Base-by-base conservation (phyloP, 2,329 filamentous ascomycete genomes). In the Aspergillus calidoustus region DNA sequence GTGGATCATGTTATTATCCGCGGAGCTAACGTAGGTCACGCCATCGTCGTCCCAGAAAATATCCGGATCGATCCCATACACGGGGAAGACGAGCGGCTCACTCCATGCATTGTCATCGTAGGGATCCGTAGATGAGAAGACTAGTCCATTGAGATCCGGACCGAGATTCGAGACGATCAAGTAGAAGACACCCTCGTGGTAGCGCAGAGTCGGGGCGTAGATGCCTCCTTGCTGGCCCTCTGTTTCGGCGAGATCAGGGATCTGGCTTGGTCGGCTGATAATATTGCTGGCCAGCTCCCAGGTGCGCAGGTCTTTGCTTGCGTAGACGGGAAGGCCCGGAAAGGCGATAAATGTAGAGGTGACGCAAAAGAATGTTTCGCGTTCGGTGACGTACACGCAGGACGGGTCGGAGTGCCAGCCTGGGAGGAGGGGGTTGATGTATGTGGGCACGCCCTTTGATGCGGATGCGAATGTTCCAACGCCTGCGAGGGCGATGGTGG, bases 321-420 rank as follows among this genome's bases (percentile, higher is more conserved):
- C 77, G 61, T 82, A 78, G 13, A 83, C 69, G 0, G 81, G 80
- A 1, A 81, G 72, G 0, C 80, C 81, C 0, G 81, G 81, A 50
- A 80, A 82, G 4, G 74, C 75, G 48, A 77, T 71, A 68, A 83
- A 83, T 7, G 76, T 79, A 1, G 79, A 81, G 0, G 76, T 74
- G 0, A 77, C 77, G 61, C 80, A 82, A 68, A 82, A 82, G 63
- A 79, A 80, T 0, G 79, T 81, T 17, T 76, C 65, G 19, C 73
- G 66, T 23, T 66, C 64, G 7, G 63, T 3, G 3, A 83, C 79
- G 47, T 77, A 77, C 17, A 79, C 75, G 57, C 80, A 82, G 54
- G 74, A 79, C 0, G 81, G 81, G 64, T 83, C 81, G 0, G 80
- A 78, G 60, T 82, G 76, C 61, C 78, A 83, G 7, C 81, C 81